These are phyloP conservation scores for Epichloe aotearoae DNA, from an alignment of 2,329 filamentous ascomycete species.

Conservation along the genomic window DNA sequence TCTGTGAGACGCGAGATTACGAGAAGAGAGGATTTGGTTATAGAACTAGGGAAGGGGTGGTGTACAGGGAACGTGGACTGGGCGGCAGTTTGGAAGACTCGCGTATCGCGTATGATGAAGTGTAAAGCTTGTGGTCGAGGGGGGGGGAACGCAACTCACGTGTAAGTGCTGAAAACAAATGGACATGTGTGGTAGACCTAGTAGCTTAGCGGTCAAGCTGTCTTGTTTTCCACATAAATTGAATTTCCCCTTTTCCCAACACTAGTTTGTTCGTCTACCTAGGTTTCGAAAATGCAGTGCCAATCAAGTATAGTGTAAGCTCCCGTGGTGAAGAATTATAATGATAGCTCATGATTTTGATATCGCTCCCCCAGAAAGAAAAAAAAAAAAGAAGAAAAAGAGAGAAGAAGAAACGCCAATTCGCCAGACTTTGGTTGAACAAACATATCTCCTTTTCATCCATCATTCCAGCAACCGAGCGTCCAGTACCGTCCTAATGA, in stretches of 20 bases:
- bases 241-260: background rate
- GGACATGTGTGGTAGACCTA: background rate
- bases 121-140: background rate
- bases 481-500: conserved; percentile 40
- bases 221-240: background rate
- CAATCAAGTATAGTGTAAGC: background rate
- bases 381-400: background rate
- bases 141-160: too few relatives aligned
- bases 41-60: background rate
- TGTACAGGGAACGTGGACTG: background rate
- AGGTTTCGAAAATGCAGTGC: background rate
- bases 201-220: background rate
- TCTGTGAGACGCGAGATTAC: conserved; percentile 19
- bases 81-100: background rate
- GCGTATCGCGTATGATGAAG: background rate
- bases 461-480: conserved; percentile 34
- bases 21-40: background rate
- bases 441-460: conserved; percentile 4
- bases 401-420: conserved; percentile 1
- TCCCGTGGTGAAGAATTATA: too few relatives aligned
- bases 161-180: too few relatives aligned
- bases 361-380: background rate
- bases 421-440: background rate
- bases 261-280: too few relatives aligned
- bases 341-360: background rate